Conservation (phyloP, 805 yeast species). For the Diddensiella santjacobensis region DNA sequence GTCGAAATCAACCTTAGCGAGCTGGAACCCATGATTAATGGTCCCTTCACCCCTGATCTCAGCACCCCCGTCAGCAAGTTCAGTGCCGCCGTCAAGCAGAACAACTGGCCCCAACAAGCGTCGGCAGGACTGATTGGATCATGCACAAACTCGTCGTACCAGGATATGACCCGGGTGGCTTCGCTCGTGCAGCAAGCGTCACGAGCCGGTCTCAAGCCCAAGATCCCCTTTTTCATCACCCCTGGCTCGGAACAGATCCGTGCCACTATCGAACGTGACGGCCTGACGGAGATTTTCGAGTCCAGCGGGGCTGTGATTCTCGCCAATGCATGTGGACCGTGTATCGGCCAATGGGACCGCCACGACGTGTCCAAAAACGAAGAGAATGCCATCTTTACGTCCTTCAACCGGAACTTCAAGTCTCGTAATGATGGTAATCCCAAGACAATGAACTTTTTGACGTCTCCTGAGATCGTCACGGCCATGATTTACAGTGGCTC, state of each 20-base stretch:
- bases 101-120: slow-evolving; percentile 83
- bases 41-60: slow-evolving; percentile 98
- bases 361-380: slow-evolving; percentile 52
- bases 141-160: slow-evolving; percentile 97
- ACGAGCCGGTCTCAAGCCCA: slow-evolving; percentile 80
- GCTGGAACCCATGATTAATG: slow-evolving; percentile 93
- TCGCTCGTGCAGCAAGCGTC: slow-evolving; percentile 86
- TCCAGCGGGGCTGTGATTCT: slow-evolving; percentile 87
- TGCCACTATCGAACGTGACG: slow-evolving; percentile 96
- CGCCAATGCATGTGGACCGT: slow-evolving; percentile 99
- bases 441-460: slow-evolving; percentile 93
- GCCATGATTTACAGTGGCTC: slow-evolving; percentile 96
- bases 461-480: slow-evolving; percentile 98
- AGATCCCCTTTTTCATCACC: slow-evolving; percentile 88
- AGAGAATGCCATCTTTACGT: slow-evolving; percentile 90
- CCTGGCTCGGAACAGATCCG: slow-evolving; percentile 98
- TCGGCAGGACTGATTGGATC: slow-evolving; percentile 96
- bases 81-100: slow-evolving; percentile 61
- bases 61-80: slow-evolving; percentile 88
- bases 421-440: slow-evolving; percentile 98
- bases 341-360: slow-evolving; percentile 99
- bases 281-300: slow-evolving; percentile 74
- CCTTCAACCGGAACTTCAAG: slow-evolving; percentile 96
- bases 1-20: slow-evolving; percentile 83
- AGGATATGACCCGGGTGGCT: slow-evolving; percentile 96